Evolutionary conservation across 768 basidiomycete genomes (phyloP), one percentile per base, ranked within the genome.

Genomic region (Boletus tylopilopsis): DNA sequence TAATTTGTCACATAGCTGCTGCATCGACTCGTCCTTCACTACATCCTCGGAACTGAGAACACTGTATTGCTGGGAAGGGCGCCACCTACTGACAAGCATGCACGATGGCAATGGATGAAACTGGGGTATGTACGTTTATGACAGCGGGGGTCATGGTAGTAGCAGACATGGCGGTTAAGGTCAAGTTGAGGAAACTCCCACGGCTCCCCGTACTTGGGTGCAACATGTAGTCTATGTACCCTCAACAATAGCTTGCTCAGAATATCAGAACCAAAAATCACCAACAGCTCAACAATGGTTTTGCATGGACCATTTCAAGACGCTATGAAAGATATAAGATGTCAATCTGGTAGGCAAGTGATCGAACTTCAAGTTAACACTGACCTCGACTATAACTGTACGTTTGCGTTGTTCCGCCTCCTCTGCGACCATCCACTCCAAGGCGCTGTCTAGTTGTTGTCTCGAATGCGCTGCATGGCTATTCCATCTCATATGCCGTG

Each of bases 41-140:
- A 12, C 50, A 44, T 32, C 12, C 47, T 24, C 42, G 24, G 38
- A 29, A 42, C 46, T 45, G 42, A 55, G 49, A 56, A 49, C 29
- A 39, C 52, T 22, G 32, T 22, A n/a, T 49, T 7, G 40, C 21
- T 18, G 22, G 42, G 15, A 27, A 49, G 18, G 19, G 22, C 27
- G 24, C 23, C 44, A 49, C 48, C 37, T 42, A 72, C 85, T 66
- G 61, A 87, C 90, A 67, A 25, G 87, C 87, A 64, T 91, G 88
- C 16, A 85, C 70, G 30, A 91, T 74, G 4, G 87, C 80, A 57
- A 90, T 83, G 10, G 90, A 91, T 6, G 81, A 77, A 1, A 73
- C 64, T 0, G 90, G 90, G 0, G 90, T 90, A 57, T 92, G 90
- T 19, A 91, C 76, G 57, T 86, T 79, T 47, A 92, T 68, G 33